These are phyloP conservation scores for Carex parvula DNA, from an alignment of 176 grass and related monocot species.

Conservation along the genomic window DNA sequence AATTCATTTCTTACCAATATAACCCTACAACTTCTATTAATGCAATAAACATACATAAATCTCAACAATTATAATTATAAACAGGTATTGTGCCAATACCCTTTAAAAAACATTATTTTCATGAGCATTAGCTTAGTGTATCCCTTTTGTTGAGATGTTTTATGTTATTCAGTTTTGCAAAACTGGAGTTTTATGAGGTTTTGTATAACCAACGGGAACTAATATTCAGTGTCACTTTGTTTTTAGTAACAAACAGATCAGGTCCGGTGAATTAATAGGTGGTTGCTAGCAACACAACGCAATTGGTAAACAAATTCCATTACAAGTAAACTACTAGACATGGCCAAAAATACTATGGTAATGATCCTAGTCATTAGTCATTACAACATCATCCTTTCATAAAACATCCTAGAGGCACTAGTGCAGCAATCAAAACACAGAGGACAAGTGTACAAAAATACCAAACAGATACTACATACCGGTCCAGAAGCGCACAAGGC, in stretches of 20 bases:
- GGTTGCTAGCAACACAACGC: background rate
- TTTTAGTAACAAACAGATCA: background rate
- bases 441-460: background rate
- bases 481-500: conserved; percentile 53
- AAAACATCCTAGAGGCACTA: background rate
- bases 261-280: background rate
- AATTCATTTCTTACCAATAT: no score
- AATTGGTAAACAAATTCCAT: background rate
- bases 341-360: background rate
- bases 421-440: background rate
- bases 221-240: background rate
- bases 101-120: background rate
- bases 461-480: conserved; percentile 16
- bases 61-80: background rate
- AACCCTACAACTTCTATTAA: no score
- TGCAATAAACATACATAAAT: no score
- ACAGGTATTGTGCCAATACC: background rate
- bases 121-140: background rate
- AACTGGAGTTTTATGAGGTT: background rate
- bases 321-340: background rate
- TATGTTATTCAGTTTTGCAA: background rate
- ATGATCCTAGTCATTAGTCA: background rate
- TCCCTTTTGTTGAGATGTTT: background rate
- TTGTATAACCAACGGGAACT: background rate
- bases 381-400: background rate